Conservation (phyloP, 192 early-diverging fungal genomes). For the Gonapodya sp. region DNA sequence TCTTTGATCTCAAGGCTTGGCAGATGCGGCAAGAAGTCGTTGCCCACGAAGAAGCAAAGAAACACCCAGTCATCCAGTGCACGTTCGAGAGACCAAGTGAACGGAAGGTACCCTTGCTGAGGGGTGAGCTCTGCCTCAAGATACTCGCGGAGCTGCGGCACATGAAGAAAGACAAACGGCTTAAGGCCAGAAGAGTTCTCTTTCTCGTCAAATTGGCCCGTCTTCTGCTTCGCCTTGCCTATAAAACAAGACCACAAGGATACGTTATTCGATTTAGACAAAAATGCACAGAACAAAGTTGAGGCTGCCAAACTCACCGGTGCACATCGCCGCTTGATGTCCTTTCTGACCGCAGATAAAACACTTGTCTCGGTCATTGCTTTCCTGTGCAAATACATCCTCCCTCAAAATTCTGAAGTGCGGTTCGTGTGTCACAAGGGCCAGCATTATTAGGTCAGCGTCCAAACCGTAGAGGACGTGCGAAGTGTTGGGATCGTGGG, state of each 20-base stretch:
- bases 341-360: slow-evolving; percentile 7
- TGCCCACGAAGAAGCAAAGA: slow-evolving; percentile 15
- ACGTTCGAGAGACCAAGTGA: slow-evolving; percentile 8
- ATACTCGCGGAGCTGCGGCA: slow-evolving; percentile 70
- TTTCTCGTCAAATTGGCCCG: slow-evolving; percentile 37
- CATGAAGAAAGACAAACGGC: slow-evolving; percentile 75
- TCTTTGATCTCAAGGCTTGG: slow-evolving; percentile 64
- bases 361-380: slow-evolving; percentile 8
- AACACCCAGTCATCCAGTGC: slow-evolving; percentile 19
- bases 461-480: slow-evolving; percentile 15
- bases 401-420: slow-evolving; percentile 15
- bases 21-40: slow-evolving; percentile 57
- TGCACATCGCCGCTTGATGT: slow-evolving; percentile 8
- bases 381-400: slow-evolving; percentile 12
- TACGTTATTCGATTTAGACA: background rate
- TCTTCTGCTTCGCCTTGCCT: slow-evolving; percentile 36
- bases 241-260: slow-evolving; percentile 5
- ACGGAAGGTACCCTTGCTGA: background rate
- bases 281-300: background rate
- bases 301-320: background rate
- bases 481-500: slow-evolving; percentile 14
- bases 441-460: slow-evolving; percentile 18
- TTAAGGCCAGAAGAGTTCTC: slow-evolving; percentile 30
- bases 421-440: slow-evolving; percentile 14
- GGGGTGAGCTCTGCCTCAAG: slow-evolving; percentile 12